Conservation (phyloP, 805 yeast genomes). For the Metschnikowia borealis region DNA sequence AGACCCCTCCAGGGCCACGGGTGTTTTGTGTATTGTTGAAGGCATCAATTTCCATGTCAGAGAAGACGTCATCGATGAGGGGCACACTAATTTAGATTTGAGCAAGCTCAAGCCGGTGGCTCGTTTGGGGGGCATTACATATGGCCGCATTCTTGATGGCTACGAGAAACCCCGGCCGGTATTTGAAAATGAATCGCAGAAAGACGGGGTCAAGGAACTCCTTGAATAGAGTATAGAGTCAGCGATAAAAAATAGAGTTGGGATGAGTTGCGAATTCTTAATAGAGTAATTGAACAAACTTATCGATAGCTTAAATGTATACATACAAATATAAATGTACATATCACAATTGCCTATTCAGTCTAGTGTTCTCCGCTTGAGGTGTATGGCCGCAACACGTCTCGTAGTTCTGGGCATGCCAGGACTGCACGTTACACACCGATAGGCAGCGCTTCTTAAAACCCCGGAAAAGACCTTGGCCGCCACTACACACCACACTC, state of each 20-base stretch:
- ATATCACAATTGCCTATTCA: too few species aligned
- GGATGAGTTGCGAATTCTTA: not conserved
- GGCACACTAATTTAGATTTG: slow-evolving; percentile 37
- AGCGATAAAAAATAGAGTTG: too few species aligned
- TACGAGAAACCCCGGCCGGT: slow-evolving; percentile 46
- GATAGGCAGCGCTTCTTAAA: not conserved
- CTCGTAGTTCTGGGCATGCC: not conserved
- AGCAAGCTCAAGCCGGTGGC: slow-evolving; percentile 50
- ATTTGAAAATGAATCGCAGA: slow-evolving; percentile 19
- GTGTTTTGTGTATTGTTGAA: slow-evolving; percentile 45
- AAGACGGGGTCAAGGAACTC: not conserved
- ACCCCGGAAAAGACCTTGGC: too few species aligned
- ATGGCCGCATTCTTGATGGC: slow-evolving; percentile 42
- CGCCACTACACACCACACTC: too few species aligned
- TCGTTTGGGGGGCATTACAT: slow-evolving; percentile 47
- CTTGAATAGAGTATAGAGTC: not conserved
- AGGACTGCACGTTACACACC: not conserved
- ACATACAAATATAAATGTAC: too few species aligned
- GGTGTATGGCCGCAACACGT: not conserved
- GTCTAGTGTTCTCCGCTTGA: too few species aligned
- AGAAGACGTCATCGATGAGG: slow-evolving; percentile 48
- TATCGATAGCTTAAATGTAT: too few species aligned
- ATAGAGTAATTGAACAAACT: not conserved
- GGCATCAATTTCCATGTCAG: slow-evolving; percentile 56
- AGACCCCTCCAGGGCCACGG: slow-evolving; percentile 32